These are phyloP conservation scores for Trypanosoma cruzi DNA, from an alignment of 208 protist species.

Conservation along the genomic window DNA sequence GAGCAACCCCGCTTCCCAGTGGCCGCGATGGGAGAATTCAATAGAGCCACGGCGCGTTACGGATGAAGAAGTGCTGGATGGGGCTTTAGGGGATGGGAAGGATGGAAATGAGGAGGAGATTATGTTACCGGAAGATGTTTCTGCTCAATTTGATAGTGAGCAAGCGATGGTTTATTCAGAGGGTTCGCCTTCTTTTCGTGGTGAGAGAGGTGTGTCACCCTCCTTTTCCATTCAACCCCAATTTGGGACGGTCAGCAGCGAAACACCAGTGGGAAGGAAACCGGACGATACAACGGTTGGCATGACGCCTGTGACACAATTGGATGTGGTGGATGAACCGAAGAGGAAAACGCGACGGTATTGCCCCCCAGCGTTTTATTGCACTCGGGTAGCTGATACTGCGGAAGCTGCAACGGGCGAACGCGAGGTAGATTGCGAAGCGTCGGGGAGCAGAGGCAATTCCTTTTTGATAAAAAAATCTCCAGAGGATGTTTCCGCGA, in stretches of 20 bases:
- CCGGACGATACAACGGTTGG: not conserved
- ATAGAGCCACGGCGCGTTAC: not conserved
- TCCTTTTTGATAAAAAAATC: not conserved
- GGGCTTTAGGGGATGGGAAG: not conserved
- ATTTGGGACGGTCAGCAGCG: not conserved
- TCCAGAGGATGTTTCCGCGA: not conserved
- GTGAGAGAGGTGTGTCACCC: not conserved
- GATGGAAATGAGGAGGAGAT: not conserved
- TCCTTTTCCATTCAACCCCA: not conserved
- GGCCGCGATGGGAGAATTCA: slow-evolving; percentile 1
- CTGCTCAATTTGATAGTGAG: slow-evolving; percentile 10
- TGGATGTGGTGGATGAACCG: not conserved
- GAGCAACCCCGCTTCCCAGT: not conserved
- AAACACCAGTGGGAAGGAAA: not conserved
- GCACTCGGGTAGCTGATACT: not conserved
- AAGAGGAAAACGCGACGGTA: slow-evolving; percentile 11
- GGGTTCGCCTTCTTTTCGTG: not conserved
- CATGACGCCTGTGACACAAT: not conserved
- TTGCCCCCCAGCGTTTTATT: slow-evolving; percentile 20
- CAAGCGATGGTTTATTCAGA: slow-evolving; percentile 2
- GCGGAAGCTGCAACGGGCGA: not conserved
- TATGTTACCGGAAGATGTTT: slow-evolving; percentile 8
- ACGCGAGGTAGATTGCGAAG: not conserved
- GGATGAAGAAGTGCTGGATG: not conserved
- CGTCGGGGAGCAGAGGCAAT: not conserved